These are phyloP conservation scores for Penicillium concentricum DNA, from an alignment of 2,329 filamentous ascomycete species.

Conservation along the genomic window DNA sequence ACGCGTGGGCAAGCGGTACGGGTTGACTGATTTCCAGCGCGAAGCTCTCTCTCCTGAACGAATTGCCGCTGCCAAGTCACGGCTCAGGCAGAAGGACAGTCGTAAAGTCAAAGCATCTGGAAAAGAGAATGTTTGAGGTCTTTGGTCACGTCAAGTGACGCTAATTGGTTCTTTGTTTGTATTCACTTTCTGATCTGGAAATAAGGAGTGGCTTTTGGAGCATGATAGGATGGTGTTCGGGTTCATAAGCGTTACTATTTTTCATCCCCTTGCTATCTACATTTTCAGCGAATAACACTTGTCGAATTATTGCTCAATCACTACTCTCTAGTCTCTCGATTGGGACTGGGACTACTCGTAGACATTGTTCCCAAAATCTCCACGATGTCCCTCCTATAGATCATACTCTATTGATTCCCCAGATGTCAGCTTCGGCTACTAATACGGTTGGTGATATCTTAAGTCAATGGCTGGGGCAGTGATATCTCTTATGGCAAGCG, in stretches of 20 bases:
- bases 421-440: too few species aligned
- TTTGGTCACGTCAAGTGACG: not conserved
- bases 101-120: constrained; percentile 29
- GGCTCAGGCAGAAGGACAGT: constrained; percentile 32
- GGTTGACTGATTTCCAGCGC: constrained; percentile 21
- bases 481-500: not conserved
- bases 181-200: not conserved
- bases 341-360: not conserved
- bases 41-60: constrained; percentile 34
- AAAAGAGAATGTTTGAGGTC: constrained; percentile 30
- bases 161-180: not conserved
- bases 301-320: not conserved
- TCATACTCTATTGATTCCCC: too few species aligned
- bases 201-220: not conserved
- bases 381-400: not conserved
- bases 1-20: constrained; percentile 22
- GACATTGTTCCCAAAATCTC: not conserved
- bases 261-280: not conserved
- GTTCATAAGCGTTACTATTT: not conserved
- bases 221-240: not conserved
- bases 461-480: not conserved
- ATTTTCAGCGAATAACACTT: not conserved
- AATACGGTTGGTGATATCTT: too few species aligned
- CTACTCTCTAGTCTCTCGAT: not conserved
- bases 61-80: constrained; percentile 34